Conservation (phyloP, 2,329 filamentous ascomycete genomes). For the Fusarium incarnatum region DNA sequence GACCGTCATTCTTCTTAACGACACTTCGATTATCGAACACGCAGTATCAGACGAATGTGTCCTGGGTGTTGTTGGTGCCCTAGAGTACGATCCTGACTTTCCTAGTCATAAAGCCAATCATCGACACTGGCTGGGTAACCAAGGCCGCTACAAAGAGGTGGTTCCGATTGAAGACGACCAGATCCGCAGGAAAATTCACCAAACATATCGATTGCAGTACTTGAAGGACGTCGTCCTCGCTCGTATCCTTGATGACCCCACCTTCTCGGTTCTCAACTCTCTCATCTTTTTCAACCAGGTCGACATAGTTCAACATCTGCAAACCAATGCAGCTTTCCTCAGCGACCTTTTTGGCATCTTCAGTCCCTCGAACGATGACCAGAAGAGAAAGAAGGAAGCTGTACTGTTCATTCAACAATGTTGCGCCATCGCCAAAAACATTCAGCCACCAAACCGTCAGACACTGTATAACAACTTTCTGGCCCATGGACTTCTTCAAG, state of each 20-base stretch:
- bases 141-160: slow-evolving; percentile 94
- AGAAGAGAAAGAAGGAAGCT: slow-evolving; percentile 87
- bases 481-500: slow-evolving; percentile 83
- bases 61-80: slow-evolving; percentile 89
- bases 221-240: slow-evolving; percentile 98
- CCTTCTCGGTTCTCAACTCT: slow-evolving; percentile 96
- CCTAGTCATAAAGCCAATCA: slow-evolving; percentile 98
- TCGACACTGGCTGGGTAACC: slow-evolving; percentile 88
- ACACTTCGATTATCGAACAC: slow-evolving; percentile 93
- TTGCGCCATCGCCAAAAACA: slow-evolving; percentile 91
- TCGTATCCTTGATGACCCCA: slow-evolving; percentile 95
- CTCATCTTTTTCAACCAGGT: slow-evolving; percentile 99
- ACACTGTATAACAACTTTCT: slow-evolving; percentile 92
- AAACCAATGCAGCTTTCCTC: slow-evolving; percentile 81
- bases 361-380: slow-evolving; percentile 69
- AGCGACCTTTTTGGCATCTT: slow-evolving; percentile 92
- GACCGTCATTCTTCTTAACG: slow-evolving; percentile 91
- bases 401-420: slow-evolving; percentile 98
- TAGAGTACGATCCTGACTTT: slow-evolving; percentile 98
- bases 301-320: slow-evolving; percentile 96
- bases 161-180: slow-evolving; percentile 87
- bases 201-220: slow-evolving; percentile 95
- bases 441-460: slow-evolving; percentile 84
- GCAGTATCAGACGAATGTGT: slow-evolving; percentile 91
- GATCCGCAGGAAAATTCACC: slow-evolving; percentile 91